Base-by-base conservation (phyloP, 129 eudicot genomes). In the Logfia minima region DNA sequence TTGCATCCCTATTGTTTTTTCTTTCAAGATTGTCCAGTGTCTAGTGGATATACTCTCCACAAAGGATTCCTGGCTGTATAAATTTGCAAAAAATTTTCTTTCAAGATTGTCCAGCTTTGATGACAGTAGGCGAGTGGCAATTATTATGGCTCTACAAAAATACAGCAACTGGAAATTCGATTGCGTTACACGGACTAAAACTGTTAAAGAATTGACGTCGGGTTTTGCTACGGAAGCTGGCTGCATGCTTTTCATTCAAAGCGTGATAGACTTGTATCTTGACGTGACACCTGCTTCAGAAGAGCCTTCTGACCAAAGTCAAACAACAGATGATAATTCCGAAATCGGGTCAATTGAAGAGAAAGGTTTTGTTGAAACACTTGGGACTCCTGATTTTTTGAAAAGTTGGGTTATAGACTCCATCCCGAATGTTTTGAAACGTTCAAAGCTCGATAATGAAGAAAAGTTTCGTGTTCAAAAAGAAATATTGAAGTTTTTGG, bases 251-350 rank as follows among this genome's bases (percentile, higher is more conserved):
- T 85, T 95, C 67, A 85, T 95, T 77, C 85, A 95, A 58, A 86
- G 75, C 68, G 74, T 95, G 76, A 83, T 88, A 67, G 81, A 76
- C 83, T 92, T 92, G 97, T 95, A 92, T 85, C 84, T 95, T 62
- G 97, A 95, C 62, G 96, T 89, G 73, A 88, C 80, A 11, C 74
- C 79, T 72, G 85, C 84, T 69, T 85, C 95, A 28, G 97, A 95
- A 80, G 98, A 91, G 81, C 97, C 97, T 10, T 94, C 98, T 11
- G 98, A 91, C 80, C 97, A 94, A 81, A 94, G 97, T 79, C 96
- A 89, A 78, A 94, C 97, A 37, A 91, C 96, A 0, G 99, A 91
- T 72, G 99, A 94, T 68, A 91, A 91, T 82, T 89, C 97, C 10
- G 99, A 94, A 84, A 92, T 89, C 0, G 96, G 94, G 41, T 89